Conservation (phyloP, 345 rosid species). For the Leavenworthia alabamica region DNA sequence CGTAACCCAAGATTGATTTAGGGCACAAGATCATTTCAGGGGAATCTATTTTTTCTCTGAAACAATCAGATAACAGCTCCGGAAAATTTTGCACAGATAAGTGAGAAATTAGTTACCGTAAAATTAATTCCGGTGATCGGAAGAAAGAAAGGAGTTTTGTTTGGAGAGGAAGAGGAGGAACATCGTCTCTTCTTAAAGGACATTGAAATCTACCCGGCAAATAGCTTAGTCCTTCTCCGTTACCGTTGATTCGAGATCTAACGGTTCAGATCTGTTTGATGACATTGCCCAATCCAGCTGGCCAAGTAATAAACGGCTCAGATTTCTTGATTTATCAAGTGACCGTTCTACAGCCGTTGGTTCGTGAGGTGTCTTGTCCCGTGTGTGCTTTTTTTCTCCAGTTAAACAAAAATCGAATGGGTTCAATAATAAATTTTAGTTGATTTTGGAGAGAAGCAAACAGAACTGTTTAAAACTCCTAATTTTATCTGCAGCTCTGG, state of each 20-base stretch:
- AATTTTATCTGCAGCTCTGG: too few relatives aligned
- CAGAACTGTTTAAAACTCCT: background rate
- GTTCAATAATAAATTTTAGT: too few relatives aligned
- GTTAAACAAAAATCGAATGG: background rate
- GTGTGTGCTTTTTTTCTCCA: background rate
- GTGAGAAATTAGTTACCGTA: conserved; percentile 1
- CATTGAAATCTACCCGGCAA: conserved; percentile 21
- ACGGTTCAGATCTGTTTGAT: conserved; percentile 19
- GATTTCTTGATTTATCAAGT: background rate
- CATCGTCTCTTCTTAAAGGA: conserved; percentile 31
- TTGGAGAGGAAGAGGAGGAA: conserved; percentile 14
- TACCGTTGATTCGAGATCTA: conserved; percentile 21
- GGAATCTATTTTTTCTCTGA: background rate
- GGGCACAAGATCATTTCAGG: conserved; percentile 17
- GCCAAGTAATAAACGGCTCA: conserved; percentile 21
- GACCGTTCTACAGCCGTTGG: conserved; percentile 12
- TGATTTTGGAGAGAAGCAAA: background rate
- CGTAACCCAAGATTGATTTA: conserved; percentile 35
- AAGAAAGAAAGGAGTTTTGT: background rate
- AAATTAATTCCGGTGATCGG: conserved; percentile 29
- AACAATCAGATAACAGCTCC: background rate
- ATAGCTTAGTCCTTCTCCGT: background rate
- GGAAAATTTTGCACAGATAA: background rate
- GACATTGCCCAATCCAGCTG: conserved; percentile 22
- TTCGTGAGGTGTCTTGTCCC: conserved; percentile 4